Percentiles rank a stretch among this genome's conserved stretches.
These are phyloP conservation scores for Penicillium crustosum DNA, from an alignment of 2,329 filamentous ascomycete species.

Conservation along the genomic window DNA sequence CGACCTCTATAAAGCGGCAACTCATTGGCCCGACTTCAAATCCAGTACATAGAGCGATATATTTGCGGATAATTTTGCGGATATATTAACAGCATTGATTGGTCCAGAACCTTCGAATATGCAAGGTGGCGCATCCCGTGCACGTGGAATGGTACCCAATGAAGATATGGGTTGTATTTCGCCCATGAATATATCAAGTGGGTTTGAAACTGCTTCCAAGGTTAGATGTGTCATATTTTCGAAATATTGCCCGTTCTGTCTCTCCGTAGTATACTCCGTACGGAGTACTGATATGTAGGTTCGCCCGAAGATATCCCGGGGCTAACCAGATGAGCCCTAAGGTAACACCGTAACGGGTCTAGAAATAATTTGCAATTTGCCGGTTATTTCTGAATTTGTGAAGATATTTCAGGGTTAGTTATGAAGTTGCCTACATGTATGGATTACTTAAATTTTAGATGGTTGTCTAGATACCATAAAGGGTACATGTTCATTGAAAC, in stretches of 20 bases:
- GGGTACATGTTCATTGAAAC: not conserved
- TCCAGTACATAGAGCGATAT: not conserved
- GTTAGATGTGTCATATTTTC: not conserved
- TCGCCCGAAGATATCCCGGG: conserved; percentile 5
- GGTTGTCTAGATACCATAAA: not conserved
- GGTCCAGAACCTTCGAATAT: not conserved
- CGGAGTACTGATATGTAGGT: no score
- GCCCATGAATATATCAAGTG: not conserved
- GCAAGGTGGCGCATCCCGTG: not conserved
- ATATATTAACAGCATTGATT: not conserved
- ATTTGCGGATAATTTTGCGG: not conserved
- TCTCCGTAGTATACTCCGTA: no score
- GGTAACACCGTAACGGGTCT: not conserved
- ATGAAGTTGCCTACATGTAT: not conserved
- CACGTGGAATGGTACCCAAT: not conserved
- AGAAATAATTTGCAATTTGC: not conserved
- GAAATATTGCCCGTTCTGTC: not conserved
- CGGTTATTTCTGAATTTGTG: not conserved
- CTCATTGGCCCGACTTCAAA: not conserved
- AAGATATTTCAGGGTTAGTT: not conserved
- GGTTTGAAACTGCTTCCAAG: not conserved
- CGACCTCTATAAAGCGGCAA: not conserved
- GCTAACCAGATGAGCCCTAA: not conserved
- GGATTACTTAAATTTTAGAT: no score
- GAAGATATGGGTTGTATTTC: not conserved